Conservation (phyloP, 2,329 filamentous ascomycete genomes). For the Blastomyces parvus region DNA sequence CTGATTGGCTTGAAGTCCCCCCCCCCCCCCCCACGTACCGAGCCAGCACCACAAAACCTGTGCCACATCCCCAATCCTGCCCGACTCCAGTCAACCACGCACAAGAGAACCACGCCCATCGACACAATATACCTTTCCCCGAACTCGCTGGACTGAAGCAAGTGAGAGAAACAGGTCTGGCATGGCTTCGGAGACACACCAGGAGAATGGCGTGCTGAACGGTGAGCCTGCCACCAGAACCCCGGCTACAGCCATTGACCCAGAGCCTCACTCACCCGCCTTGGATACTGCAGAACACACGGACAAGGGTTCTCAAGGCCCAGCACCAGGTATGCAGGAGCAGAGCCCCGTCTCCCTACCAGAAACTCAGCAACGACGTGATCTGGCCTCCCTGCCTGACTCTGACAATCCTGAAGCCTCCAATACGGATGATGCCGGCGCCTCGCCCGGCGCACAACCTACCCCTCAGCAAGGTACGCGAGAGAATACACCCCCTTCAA, state of each 20-base stretch:
- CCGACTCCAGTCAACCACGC: slow-evolving; percentile 1
- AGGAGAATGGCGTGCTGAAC: slow-evolving; percentile 4
- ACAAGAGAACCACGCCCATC: background rate
- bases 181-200: slow-evolving; percentile 1
- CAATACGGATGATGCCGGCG: background rate
- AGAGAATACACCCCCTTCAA: background rate
- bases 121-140: background rate
- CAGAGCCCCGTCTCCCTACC: background rate
- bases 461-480: slow-evolving; percentile 11
- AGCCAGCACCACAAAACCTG: slow-evolving; percentile 5
- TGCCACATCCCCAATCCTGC: slow-evolving; percentile 1
- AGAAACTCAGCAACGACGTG: background rate
- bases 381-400: background rate
- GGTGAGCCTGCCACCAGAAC: background rate
- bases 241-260: background rate
- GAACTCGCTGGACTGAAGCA: background rate
- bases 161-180: background rate
- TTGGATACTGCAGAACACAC: slow-evolving; percentile 1
- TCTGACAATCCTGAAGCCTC: slow-evolving; percentile 1
- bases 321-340: slow-evolving; percentile 4
- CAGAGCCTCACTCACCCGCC: slow-evolving; percentile 2
- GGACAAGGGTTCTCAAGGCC: background rate
- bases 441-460: background rate
- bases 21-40: slow-evolving; percentile 1
- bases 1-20: background rate